These are phyloP conservation scores for Candida rishiriensis DNA, from an alignment of 805 yeast species.

Conservation along the genomic window DNA sequence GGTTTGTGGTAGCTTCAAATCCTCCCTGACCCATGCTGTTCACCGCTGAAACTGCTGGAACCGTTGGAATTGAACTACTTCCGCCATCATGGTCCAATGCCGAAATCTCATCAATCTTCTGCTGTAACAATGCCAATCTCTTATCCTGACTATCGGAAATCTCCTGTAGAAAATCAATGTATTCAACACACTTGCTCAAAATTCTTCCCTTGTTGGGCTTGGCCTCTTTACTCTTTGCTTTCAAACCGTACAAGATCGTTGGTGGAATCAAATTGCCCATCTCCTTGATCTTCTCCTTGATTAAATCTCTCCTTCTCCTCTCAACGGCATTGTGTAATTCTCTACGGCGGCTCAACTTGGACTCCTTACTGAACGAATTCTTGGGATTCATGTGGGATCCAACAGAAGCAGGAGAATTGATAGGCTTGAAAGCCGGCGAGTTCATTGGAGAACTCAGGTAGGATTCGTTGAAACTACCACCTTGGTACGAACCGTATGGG, in stretches of 20 bases:
- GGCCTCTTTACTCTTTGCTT: slow-evolving; percentile 44
- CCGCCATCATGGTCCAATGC: neutral
- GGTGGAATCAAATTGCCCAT: slow-evolving; percentile 81
- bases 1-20: too few species aligned
- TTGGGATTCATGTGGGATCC: slow-evolving; percentile 32
- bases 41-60: too few species aligned
- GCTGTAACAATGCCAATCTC: slow-evolving; percentile 37
- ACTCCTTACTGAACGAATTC: slow-evolving; percentile 49
- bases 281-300: slow-evolving; percentile 83
- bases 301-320: slow-evolving; percentile 83
- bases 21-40: too few species aligned
- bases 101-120: slow-evolving; percentile 30
- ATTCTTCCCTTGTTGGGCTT: slow-evolving; percentile 83
- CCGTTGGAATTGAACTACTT: too few species aligned
- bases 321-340: slow-evolving; percentile 95
- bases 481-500: slow-evolving; percentile 32
- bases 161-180: slow-evolving; percentile 59
- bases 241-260: slow-evolving; percentile 44
- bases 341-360: slow-evolving; percentile 69
- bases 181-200: slow-evolving; percentile 73
- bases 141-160: slow-evolving; percentile 55
- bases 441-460: slow-evolving; percentile 31
- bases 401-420: slow-evolving; percentile 32
- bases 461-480: slow-evolving; percentile 25
- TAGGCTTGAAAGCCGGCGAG: slow-evolving; percentile 30